Evolutionary conservation across 1,139 yeast genomes (phyloP).

Genomic region (Geotrichum aggregatum): DNA sequence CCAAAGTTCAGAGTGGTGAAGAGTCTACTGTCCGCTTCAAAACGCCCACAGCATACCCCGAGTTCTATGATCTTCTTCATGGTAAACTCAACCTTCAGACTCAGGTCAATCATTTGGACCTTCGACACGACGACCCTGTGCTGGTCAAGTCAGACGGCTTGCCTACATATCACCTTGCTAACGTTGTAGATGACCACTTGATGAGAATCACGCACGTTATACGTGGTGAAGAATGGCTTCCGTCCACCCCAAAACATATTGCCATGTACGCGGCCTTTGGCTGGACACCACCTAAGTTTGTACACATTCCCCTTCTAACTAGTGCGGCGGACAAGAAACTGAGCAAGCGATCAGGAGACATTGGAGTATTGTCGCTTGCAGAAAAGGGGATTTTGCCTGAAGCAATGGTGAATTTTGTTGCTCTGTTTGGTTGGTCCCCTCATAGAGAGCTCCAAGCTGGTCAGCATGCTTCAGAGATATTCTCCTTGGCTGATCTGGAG

Average conservation of each 20-base stretch:
- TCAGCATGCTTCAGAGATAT: slow-evolving; percentile 55
- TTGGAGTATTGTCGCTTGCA: slow-evolving; percentile 58
- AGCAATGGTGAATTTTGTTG: slow-evolving; percentile 81
- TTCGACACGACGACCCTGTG: slow-evolving; percentile 84
- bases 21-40: slow-evolving; percentile 40
- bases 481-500: slow-evolving; percentile 52
- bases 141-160: slow-evolving; percentile 84
- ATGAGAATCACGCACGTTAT: slow-evolving; percentile 93
- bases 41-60: slow-evolving; percentile 68
- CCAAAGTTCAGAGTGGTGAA: slow-evolving; percentile 37
- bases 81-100: slow-evolving; percentile 75
- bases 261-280: slow-evolving; percentile 83
- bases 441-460: slow-evolving; percentile 42
- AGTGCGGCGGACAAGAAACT: slow-evolving; percentile 70
- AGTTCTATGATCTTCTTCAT: slow-evolving; percentile 67
- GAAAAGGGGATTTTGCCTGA: slow-evolving; percentile 73
- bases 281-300: slow-evolving; percentile 74
- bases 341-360: slow-evolving; percentile 81
- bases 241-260: slow-evolving; percentile 91
- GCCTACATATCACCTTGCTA: slow-evolving; percentile 96
- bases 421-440: slow-evolving; percentile 93
- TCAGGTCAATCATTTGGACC: slow-evolving; percentile 62
- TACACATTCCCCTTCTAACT: slow-evolving; percentile 88
- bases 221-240: slow-evolving; percentile 96
- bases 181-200: slow-evolving; percentile 87